Conservation (phyloP, 371 early-diverging fungal genomes). For the Circinella umbellata region DNA sequence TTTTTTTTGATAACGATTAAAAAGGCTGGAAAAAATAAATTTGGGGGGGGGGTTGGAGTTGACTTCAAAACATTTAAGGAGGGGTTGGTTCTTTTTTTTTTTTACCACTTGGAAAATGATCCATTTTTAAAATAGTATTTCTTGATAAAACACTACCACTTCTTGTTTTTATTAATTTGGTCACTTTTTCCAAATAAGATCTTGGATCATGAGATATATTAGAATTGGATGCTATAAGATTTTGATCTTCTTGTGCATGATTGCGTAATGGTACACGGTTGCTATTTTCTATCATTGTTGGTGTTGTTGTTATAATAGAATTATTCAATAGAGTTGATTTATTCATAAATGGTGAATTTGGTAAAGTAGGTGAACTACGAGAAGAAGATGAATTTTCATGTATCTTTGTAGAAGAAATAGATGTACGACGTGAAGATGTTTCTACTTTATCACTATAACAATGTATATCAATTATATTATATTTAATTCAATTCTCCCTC, state of each 20-base stretch:
- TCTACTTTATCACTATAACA: conserved; percentile 6
- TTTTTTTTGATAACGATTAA: too few relatives aligned
- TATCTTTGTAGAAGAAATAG: background rate
- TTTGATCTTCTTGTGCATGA: background rate
- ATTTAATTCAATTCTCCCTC: too few relatives aligned
- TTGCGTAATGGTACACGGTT: background rate
- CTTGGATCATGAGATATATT: conserved; percentile 8
- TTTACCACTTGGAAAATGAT: conserved; percentile 70
- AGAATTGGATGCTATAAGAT: too few relatives aligned
- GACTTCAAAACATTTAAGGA: too few relatives aligned
- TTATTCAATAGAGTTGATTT: background rate
- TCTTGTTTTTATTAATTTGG: conserved; percentile 43
- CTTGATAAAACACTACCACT: conserved; percentile 66
- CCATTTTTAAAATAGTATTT: conserved; percentile 67
- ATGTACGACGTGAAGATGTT: conserved; percentile 5
- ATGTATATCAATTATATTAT: too few relatives aligned
- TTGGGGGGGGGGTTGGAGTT: too few relatives aligned
- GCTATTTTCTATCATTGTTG: background rate
- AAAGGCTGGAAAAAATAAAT: too few relatives aligned
- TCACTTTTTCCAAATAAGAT: conserved; percentile 34
- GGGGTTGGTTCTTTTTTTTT: too few relatives aligned
- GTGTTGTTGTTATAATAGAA: background rate
- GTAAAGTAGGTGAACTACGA: background rate
- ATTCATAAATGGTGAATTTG: background rate
- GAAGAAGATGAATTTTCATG: background rate